Percentiles rank a stretch among this genome's conserved stretches.
Evolutionary conservation across 2,329 filamentous ascomycete species (phyloP).

Genomic region (Pseudocercospora cruenta): DNA sequence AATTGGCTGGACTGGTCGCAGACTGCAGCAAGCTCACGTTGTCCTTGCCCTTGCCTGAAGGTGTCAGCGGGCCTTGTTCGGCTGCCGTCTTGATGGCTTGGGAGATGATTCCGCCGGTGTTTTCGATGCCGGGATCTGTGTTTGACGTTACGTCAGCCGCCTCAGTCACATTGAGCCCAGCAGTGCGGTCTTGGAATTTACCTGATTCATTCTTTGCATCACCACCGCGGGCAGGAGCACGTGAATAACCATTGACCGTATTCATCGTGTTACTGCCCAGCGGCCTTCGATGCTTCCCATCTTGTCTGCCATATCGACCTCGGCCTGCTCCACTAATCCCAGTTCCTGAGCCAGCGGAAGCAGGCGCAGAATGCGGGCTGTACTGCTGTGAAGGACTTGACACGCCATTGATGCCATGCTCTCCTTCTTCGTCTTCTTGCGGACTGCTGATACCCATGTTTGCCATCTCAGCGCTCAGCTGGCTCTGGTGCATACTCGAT

Average conservation of each 20-base stretch:
- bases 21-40: constrained; percentile 76
- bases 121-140: constrained; percentile 52
- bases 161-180: constrained; percentile 9
- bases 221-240: constrained; percentile 24
- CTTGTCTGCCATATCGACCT: constrained; percentile 74
- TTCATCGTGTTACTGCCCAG: constrained; percentile 47
- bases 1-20: constrained; percentile 51
- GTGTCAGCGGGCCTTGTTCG: constrained; percentile 61
- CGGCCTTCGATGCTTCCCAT: constrained; percentile 46
- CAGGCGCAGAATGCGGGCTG: constrained; percentile 56
- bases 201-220: constrained; percentile 29
- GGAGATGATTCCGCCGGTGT: constrained; percentile 75
- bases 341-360: constrained; percentile 52
- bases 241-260: constrained; percentile 46
- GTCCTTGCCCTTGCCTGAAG: constrained; percentile 69
- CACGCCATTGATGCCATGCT: constrained; percentile 38
- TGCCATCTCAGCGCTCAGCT: constrained; percentile 66
- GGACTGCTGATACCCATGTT: constrained; percentile 62
- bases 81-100: constrained; percentile 88
- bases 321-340: constrained; percentile 84
- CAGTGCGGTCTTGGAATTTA: constrained; percentile 23
- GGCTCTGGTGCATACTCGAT: constrained; percentile 61
- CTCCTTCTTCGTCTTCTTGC: constrained; percentile 41
- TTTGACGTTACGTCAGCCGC: constrained; percentile 26
- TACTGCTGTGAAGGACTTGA: constrained; percentile 53